These are phyloP conservation scores for Geranium rotundifolium DNA, from an alignment of 345 rosid genomes.

Conservation along the genomic window DNA sequence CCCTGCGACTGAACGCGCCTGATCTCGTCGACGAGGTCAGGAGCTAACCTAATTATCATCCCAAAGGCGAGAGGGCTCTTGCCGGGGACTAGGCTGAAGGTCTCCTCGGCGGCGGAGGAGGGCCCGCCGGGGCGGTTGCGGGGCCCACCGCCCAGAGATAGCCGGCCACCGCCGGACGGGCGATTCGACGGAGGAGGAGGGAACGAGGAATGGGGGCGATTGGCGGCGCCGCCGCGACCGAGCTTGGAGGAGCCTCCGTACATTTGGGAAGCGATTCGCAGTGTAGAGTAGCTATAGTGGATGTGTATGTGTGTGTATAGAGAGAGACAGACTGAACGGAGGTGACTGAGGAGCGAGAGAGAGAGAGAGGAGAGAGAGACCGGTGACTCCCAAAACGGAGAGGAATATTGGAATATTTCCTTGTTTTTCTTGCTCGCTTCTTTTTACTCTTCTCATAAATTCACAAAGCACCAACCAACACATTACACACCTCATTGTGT, in stretches of 20 bases:
- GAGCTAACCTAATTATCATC: conserved; percentile 66
- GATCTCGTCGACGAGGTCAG: conserved; percentile 90
- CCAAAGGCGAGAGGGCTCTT: conserved; percentile 52
- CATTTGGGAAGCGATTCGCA: conserved; percentile 12
- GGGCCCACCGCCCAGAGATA: conserved; percentile 24
- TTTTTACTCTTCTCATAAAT: too few species aligned
- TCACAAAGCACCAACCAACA: too few species aligned
- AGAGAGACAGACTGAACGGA: neutral
- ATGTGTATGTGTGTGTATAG: neutral
- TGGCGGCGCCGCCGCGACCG: conserved; percentile 23
- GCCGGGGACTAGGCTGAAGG: conserved; percentile 54
- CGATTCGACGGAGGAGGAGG: conserved; percentile 18
- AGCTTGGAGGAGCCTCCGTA: conserved; percentile 37
- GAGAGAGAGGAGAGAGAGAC: neutral
- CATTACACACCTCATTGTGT: too few species aligned
- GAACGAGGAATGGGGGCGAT: conserved; percentile 38
- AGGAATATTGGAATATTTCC: neutral
- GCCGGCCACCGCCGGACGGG: conserved; percentile 14
- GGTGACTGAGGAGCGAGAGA: neutral
- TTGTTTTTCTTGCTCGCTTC: neutral
- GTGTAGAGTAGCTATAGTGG: neutral
- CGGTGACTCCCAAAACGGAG: neutral
- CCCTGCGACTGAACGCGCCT: conserved; percentile 65
- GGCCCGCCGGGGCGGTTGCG: conserved; percentile 10
- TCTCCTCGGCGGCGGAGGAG: conserved; percentile 38